A percentile compares a stretch with the other conserved stretches of the same genome.
These are phyloP conservation scores for Boletellus ananiceps DNA, from an alignment of 768 basidiomycete species.

Conservation along the genomic window DNA sequence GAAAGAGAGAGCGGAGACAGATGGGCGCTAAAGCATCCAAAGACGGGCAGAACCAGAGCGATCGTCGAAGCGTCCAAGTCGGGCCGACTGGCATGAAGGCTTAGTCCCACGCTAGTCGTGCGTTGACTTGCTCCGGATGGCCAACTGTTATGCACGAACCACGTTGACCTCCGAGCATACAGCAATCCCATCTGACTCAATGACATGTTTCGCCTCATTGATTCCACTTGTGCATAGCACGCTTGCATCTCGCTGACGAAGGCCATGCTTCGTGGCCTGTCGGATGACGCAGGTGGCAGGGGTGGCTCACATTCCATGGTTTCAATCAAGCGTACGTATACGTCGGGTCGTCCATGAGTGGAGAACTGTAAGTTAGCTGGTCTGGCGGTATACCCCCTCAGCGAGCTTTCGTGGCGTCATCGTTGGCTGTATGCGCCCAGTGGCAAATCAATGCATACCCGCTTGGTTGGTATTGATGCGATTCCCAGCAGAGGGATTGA, in stretches of 20 bases:
- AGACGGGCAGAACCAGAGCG: no score
- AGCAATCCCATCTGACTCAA: not conserved
- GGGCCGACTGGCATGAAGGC: no score
- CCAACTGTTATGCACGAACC: no score
- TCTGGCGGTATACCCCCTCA: no score
- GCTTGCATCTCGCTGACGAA: constrained; percentile 2
- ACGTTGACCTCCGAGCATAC: no score
- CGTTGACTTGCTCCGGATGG: no score
- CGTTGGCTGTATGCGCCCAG: constrained; percentile 3
- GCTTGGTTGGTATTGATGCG: no score
- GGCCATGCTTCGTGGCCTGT: not conserved
- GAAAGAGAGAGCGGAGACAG: no score
- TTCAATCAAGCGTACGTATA: not conserved
- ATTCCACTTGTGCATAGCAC: constrained; percentile 11
- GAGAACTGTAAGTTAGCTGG: not conserved
- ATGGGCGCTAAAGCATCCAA: no score
- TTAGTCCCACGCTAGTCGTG: no score
- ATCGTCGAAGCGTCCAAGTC: no score
- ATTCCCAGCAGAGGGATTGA: no score
- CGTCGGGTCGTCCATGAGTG: not conserved
- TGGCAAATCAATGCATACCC: not conserved
- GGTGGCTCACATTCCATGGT: constrained; percentile 12
- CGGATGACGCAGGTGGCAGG: constrained; percentile 6
- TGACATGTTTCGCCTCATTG: not conserved
- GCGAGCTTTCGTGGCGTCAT: not conserved